These are phyloP conservation scores for Wickerhamia fluorescens DNA, from an alignment of 805 yeast genomes.

Conservation along the genomic window DNA sequence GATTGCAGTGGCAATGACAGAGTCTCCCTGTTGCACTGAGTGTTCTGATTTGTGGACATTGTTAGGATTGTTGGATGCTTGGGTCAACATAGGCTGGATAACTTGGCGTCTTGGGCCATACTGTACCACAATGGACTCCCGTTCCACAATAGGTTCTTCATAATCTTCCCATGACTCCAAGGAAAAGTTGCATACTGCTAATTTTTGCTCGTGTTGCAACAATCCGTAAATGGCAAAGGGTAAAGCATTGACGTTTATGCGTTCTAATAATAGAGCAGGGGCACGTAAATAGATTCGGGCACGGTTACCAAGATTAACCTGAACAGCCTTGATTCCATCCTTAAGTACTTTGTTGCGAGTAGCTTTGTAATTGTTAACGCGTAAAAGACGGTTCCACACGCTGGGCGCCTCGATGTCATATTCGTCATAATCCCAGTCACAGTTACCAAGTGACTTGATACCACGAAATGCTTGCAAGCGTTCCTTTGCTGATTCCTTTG, in stretches of 20 bases:
- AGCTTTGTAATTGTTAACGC: slow-evolving; percentile 71
- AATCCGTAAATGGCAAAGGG: slow-evolving; percentile 69
- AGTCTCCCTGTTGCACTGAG: slow-evolving; percentile 68
- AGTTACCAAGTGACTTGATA: slow-evolving; percentile 68
- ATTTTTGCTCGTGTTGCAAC: slow-evolving; percentile 79
- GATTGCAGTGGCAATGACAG: slow-evolving; percentile 73
- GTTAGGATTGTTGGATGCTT: slow-evolving; percentile 67
- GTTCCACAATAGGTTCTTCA: slow-evolving; percentile 79
- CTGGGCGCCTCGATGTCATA: slow-evolving; percentile 66
- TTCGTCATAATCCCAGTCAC: slow-evolving; percentile 87
- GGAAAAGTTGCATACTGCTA: slow-evolving; percentile 74
- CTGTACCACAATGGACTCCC: slow-evolving; percentile 75
- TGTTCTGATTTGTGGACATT: slow-evolving; percentile 83
- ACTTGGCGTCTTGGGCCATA: slow-evolving; percentile 88
- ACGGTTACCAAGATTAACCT: slow-evolving; percentile 50
- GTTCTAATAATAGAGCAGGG: slow-evolving; percentile 41
- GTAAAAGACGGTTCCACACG: slow-evolving; percentile 68
- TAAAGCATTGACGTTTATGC: slow-evolving; percentile 31
- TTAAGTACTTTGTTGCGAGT: slow-evolving; percentile 65
- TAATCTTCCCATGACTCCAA: slow-evolving; percentile 86
- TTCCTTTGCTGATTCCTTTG: slow-evolving; percentile 68
- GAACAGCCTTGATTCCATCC: slow-evolving; percentile 41
- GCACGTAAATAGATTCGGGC: slow-evolving; percentile 55
- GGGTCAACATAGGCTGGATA: slow-evolving; percentile 78
- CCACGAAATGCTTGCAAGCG: slow-evolving; percentile 79